These are phyloP conservation scores for Dendrocalamus sinicus DNA, from an alignment of 176 grass and related monocot species.

Conservation along the genomic window DNA sequence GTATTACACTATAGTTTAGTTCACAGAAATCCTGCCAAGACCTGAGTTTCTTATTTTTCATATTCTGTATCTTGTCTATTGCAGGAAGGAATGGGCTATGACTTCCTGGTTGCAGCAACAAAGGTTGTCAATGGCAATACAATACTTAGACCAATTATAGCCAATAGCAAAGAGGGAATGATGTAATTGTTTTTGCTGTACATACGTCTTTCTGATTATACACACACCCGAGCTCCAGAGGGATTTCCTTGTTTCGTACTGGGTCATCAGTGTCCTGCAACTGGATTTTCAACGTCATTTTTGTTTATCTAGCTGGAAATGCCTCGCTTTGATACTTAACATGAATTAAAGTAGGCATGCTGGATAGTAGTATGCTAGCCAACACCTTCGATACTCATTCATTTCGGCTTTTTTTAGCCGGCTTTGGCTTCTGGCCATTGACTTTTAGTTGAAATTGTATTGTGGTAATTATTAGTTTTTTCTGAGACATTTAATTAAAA, in stretches of 20 bases:
- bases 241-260: neutral
- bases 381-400: too few relatives aligned
- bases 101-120: slow-evolving; percentile 86
- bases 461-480: too few relatives aligned
- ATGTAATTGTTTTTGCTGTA: slow-evolving; percentile 18
- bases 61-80: neutral
- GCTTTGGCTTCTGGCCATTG: too few relatives aligned
- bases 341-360: too few relatives aligned
- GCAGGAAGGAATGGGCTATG: slow-evolving; percentile 92
- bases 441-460: too few relatives aligned
- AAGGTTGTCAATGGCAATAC: slow-evolving; percentile 87
- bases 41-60: neutral
- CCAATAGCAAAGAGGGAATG: slow-evolving; percentile 56
- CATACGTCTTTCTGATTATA: neutral
- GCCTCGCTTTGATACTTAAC: too few relatives aligned
- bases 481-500: too few relatives aligned
- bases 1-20: neutral
- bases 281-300: too few relatives aligned
- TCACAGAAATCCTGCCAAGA: neutral
- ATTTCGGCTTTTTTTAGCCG: too few relatives aligned
- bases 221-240: neutral
- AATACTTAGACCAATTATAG: slow-evolving; percentile 72
- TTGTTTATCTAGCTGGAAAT: too few relatives aligned
- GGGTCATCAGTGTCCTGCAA: neutral
- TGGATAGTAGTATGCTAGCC: too few relatives aligned